Evolutionary conservation across 352 stramenopile species (phyloP), one percentile per base, ranked within the genome.

Genomic region (Globisporangium emineosum): DNA sequence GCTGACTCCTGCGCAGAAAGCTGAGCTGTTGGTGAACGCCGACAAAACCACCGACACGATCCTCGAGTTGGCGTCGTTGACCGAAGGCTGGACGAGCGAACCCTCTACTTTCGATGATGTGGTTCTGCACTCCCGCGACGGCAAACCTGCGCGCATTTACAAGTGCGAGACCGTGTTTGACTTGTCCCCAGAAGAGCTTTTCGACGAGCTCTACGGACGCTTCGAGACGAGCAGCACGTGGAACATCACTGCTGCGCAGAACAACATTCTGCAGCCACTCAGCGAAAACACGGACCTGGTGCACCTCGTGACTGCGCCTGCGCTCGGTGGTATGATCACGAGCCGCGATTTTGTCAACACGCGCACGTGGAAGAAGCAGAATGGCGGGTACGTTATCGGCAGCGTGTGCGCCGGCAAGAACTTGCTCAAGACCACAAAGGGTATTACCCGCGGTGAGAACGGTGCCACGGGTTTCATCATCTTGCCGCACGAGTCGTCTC

Each of bases 281-380:
- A 77, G 79, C 53, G 84, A 93, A 15, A 79, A 73, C 2, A 93
- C 83, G 0, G 84, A 93, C 62, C 37, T 93, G 23, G 79, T 91
- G 51, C 84, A 91, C 50, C 45, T 91, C 33, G 83, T 79, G 50
- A 88, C 82, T 21, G 81, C 80, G 8, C 76, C 84, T 21, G 84
- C 84, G 51, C 77, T 93, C 13, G 72, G 73, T 9, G 84, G 84
- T 17, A 84, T 93, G 71, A 88, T 93, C 66, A 80, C 84, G 30
- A 93, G 84, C 64, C 84, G 84, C 33, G 84, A 93, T 69, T 93
- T 93, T 69, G 72, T 93, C 12, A 91, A 91, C 67, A 86, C 79
- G 50, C 84, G 84, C 58, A 83, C 73, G 52, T 91, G 82, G 84
- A 77, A 77, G 40, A 81, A 86, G 45, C 78, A 90, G 57, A 79